A percentile compares a stretch with the other conserved stretches of the same genome.
phyloP scores from a whole-genome alignment of 73 alveolate species.

The Stentor coeruleus region DNA sequence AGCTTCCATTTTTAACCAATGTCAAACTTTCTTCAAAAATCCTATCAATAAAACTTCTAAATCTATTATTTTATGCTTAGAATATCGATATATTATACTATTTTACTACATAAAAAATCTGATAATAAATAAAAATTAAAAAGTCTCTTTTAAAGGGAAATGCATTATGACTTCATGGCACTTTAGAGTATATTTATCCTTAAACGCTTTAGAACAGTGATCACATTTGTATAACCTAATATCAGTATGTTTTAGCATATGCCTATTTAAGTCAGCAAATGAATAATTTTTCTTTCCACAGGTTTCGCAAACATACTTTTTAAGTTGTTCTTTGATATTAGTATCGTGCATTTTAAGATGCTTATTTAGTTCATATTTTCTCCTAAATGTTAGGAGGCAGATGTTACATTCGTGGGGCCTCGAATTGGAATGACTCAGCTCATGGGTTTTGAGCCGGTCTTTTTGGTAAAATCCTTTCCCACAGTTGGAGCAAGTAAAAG shows the following conservation, averaged over 20 bases:
- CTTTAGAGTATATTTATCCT: background rate
- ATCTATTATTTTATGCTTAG: too few species aligned
- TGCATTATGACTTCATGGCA: too few species aligned
- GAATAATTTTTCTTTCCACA: background rate
- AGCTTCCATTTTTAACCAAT: too few species aligned
- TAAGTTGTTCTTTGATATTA: background rate
- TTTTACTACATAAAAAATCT: too few species aligned
- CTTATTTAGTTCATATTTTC: conserved; percentile 1
- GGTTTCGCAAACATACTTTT: background rate
- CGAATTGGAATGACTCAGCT: conserved; percentile 41
- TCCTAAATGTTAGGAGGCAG: background rate
- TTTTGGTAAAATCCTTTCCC: conserved; percentile 15
- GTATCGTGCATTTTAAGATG: background rate
- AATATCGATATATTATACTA: too few species aligned
- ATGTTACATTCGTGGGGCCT: conserved; percentile 41
- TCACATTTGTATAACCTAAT: background rate
- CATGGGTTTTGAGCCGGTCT: conserved; percentile 29
- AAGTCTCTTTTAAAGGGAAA: too few species aligned
- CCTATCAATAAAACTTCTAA: too few species aligned
- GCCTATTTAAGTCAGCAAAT: background rate
- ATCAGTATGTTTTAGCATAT: conserved; percentile 9
- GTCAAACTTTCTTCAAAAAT: too few species aligned
- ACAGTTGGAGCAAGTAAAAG: background rate
- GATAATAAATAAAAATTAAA: too few species aligned
- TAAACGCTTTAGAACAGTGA: background rate